These are phyloP conservation scores for Hypoxylon rubiginosum DNA, from an alignment of 2,329 filamentous ascomycete species.

Conservation along the genomic window DNA sequence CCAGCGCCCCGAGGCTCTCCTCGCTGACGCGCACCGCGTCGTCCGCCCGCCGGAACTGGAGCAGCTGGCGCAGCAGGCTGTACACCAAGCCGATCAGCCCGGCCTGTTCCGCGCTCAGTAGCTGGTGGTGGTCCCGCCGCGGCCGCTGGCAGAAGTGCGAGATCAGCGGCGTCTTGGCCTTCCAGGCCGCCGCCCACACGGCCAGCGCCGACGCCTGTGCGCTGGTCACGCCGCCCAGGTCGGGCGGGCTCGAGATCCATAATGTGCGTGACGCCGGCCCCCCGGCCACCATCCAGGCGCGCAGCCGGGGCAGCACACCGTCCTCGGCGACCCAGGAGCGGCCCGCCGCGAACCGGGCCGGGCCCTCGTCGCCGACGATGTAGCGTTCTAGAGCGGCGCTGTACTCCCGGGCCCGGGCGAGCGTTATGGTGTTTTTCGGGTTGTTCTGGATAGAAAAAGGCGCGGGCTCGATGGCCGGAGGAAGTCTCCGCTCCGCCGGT, in stretches of 20 bases:
- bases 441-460: too few species aligned
- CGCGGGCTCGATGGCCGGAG: too few species aligned
- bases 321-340: conserved; percentile 34
- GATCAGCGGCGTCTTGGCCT: conserved; percentile 29
- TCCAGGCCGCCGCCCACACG: conserved; percentile 14
- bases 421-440: not conserved
- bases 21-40: too few species aligned
- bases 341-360: conserved; percentile 11
- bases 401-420: conserved; percentile 22
- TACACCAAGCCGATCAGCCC: conserved; percentile 34
- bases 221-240: conserved; percentile 24
- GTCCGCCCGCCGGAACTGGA: conserved; percentile 25
- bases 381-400: conserved; percentile 10
- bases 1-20: too few species aligned
- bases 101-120: conserved; percentile 24
- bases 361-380: conserved; percentile 30
- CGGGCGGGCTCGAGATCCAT: conserved; percentile 39
- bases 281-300: conserved; percentile 27
- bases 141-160: conserved; percentile 34
- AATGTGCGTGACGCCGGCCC: conserved; percentile 13
- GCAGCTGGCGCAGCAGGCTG: conserved; percentile 23
- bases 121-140: not conserved
- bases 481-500: too few species aligned
- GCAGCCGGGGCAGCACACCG: conserved; percentile 25
- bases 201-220: conserved; percentile 29